Percentiles rank a stretch among this genome's conserved stretches.
Conservation (phyloP, 768 basidiomycete genomes). For the Rhizopogon rudus region DNA sequence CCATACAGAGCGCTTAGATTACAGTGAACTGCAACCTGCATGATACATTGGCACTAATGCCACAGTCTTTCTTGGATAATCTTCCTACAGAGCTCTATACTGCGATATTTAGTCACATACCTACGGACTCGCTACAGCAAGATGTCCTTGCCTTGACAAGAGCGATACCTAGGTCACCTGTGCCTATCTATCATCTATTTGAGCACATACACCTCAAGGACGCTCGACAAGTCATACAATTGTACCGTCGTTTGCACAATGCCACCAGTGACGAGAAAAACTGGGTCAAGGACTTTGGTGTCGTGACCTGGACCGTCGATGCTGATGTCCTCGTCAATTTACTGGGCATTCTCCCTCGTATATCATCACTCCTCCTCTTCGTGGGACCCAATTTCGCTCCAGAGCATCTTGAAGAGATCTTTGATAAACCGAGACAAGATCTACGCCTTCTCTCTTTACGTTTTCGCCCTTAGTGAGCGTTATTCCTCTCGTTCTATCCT, state of each 20-base stretch:
- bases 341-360: slow-evolving; percentile 48
- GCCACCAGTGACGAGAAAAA: slow-evolving; percentile 20
- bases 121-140: slow-evolving; percentile 39
- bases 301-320: slow-evolving; percentile 68
- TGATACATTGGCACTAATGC: not conserved
- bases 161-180: slow-evolving; percentile 55
- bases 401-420: slow-evolving; percentile 74
- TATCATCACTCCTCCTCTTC: slow-evolving; percentile 52
- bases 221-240: slow-evolving; percentile 45
- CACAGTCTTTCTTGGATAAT: slow-evolving; percentile 20
- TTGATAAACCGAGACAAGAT: slow-evolving; percentile 40
- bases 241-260: slow-evolving; percentile 53
- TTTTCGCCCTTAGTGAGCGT: slow-evolving; percentile 79
- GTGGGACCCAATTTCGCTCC: slow-evolving; percentile 77
- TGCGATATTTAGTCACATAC: slow-evolving; percentile 49
- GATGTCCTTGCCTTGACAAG: slow-evolving; percentile 55
- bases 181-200: slow-evolving; percentile 57
- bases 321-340: slow-evolving; percentile 72
- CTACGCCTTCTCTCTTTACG: slow-evolving; percentile 57
- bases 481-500: not conserved
- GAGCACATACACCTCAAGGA: slow-evolving; percentile 46
- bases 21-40: too few relatives aligned
- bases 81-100: slow-evolving; percentile 69
- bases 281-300: slow-evolving; percentile 45
- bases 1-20: too few relatives aligned